These are phyloP conservation scores for Lactarius deliciosus DNA, from an alignment of 768 basidiomycete species.

Conservation along the genomic window DNA sequence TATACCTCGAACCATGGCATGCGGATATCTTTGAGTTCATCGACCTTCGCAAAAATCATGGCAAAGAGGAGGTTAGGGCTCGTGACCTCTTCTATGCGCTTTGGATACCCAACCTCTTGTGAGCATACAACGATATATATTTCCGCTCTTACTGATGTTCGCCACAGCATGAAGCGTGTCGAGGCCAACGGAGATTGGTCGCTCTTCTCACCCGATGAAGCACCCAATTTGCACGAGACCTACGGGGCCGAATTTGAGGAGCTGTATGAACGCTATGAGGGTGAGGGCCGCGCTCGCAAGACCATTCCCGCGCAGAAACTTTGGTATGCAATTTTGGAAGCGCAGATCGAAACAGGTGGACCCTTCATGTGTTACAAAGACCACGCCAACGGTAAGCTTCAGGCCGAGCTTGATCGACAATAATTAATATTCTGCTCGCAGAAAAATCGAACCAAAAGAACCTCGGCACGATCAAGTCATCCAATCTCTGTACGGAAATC, in stretches of 20 bases:
- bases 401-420: conserved; percentile 2
- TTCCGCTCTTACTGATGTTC: conserved; percentile 10
- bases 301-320: conserved; percentile 92
- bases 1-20: conserved; percentile 99
- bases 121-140: conserved; percentile 34
- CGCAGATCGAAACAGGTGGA: conserved; percentile 98
- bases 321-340: conserved; percentile 96
- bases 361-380: conserved; percentile 99
- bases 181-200: conserved; percentile 90
- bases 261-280: conserved; percentile 84
- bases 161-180: conserved; percentile 89
- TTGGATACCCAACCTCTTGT: conserved; percentile 98
- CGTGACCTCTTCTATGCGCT: conserved; percentile 97
- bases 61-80: conserved; percentile 95
- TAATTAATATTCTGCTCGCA: conserved; percentile 35
- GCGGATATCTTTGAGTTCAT: conserved; percentile 96
- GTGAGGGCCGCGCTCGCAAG: conserved; percentile 82
- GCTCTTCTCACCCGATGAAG: conserved; percentile 97
- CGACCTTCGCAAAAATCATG: conserved; percentile 97
- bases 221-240: conserved; percentile 84
- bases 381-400: conserved; percentile 75
- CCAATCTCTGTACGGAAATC: conserved; percentile 98
- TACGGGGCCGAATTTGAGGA: conserved; percentile 88
- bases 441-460: conserved; percentile 99
- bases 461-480: conserved; percentile 98